These are phyloP conservation scores for Cordyceps cateniannulata DNA, from an alignment of 2,329 filamentous ascomycete species.

Conservation along the genomic window DNA sequence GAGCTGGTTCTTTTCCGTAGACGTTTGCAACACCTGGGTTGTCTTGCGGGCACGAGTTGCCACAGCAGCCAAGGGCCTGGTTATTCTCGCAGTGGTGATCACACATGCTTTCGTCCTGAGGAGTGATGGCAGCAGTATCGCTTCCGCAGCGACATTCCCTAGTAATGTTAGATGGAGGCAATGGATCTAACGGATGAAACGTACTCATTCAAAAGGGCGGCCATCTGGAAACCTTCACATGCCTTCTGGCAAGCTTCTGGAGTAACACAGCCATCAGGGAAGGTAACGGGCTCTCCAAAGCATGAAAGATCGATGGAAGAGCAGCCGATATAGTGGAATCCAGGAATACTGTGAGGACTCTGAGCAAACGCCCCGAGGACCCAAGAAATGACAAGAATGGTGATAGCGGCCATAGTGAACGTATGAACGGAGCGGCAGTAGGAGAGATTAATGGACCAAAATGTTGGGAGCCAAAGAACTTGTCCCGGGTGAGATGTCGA, in stretches of 20 bases:
- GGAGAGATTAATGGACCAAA: constrained; percentile 12
- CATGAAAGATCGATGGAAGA: constrained; percentile 22
- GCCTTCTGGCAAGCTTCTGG: constrained; percentile 24
- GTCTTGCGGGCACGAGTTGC: constrained; percentile 24
- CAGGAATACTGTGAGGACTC: constrained; percentile 15
- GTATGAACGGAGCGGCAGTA: constrained; percentile 6
- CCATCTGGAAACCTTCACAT: constrained; percentile 23
- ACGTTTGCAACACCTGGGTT: constrained; percentile 25
- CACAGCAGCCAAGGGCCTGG: constrained; percentile 25
- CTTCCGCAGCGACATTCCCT: constrained; percentile 32
- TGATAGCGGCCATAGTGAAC: constrained; percentile 13
- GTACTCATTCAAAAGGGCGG: constrained; percentile 27
- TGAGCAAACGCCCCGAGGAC: constrained; percentile 13
- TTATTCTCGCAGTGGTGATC: constrained; percentile 26
- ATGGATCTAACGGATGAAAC: neutral
- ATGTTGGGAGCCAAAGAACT: constrained; percentile 8
- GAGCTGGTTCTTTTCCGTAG: constrained; percentile 18
- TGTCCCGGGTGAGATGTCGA: constrained; percentile 11
- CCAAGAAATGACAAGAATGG: constrained; percentile 12
- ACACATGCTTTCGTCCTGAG: constrained; percentile 24
- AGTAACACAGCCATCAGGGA: constrained; percentile 19
- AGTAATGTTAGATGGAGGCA: constrained; percentile 5
- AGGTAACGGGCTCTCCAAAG: constrained; percentile 20
- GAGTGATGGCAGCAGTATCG: constrained; percentile 22
- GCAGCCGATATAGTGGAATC: constrained; percentile 23